A percentile compares a stretch with the other conserved stretches of the same genome.
Evolutionary conservation across 768 basidiomycete species (phyloP).

Genomic region (Mycena latifolia): DNA sequence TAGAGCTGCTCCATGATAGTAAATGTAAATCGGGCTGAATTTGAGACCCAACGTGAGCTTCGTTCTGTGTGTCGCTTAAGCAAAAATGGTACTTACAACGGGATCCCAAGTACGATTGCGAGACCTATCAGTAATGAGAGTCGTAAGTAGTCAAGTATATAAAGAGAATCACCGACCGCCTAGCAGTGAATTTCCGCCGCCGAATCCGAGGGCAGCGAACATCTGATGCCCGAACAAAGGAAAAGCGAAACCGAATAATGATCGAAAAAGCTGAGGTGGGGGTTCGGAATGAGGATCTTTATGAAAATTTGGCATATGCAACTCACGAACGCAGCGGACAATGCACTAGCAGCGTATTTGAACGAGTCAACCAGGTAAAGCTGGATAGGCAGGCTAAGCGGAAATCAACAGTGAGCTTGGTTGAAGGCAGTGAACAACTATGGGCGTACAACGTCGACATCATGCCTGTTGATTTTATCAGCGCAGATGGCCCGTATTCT

Average conservation of each 20-base stretch:
- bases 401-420: constrained; percentile 30
- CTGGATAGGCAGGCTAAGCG: constrained; percentile 66
- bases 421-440: background rate
- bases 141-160: no score
- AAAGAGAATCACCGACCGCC: constrained; percentile 35
- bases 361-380: constrained; percentile 79
- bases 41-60: background rate
- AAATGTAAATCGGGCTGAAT: constrained; percentile 28
- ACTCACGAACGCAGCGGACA: constrained; percentile 69
- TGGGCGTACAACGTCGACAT: constrained; percentile 64
- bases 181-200: constrained; percentile 72
- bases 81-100: constrained; percentile 64
- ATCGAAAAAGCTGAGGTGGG: constrained; percentile 64
- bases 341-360: constrained; percentile 73
- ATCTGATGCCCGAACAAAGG: constrained; percentile 74
- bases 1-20: constrained; percentile 23
- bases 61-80: constrained; percentile 32
- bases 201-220: constrained; percentile 68
- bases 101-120: constrained; percentile 58
- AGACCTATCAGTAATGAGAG: constrained; percentile 42
- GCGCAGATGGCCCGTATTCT: no score
- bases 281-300: background rate
- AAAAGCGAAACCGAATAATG: constrained; percentile 72
- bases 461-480: constrained; percentile 54
- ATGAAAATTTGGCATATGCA: background rate